Evolutionary conservation across 441 rosid genomes (phyloP), one percentile per base, ranked within the genome.

Genomic region (Pelargonium cotyledonis): DNA sequence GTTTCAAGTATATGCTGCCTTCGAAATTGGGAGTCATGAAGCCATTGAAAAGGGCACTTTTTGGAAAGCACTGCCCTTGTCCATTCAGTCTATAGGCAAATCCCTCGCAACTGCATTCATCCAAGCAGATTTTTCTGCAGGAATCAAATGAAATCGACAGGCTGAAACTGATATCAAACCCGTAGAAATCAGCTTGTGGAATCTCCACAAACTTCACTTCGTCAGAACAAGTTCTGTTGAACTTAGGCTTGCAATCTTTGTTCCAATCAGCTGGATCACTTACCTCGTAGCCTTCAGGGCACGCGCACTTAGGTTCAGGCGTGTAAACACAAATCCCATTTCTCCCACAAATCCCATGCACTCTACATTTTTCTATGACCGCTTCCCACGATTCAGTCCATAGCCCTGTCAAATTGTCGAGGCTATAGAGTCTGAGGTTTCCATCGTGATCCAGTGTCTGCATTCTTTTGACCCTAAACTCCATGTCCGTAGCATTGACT

Each of bases 321-420:
- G 76, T 47, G n/a, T 77, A 75, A 41, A 76, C 63, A 58, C 87
- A 83, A 6, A 83, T 71, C 65, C 81, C 84, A 58, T 85, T 80
- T 67, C 74, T 71, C 11, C 89, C 86, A 62, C 87, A 85, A 51
- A 78, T 43, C 6, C 89, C 86, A 62, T 85, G 86, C 12, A 83
- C 80, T 0, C 12, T 57, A 63, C 86, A 80, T 35, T 31, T 67
- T 57, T 71, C 46, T 5, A 0, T 6, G 75, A 78, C 2, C 3
- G 84, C 82, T 70, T 75, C 46, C 81, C 82, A 80, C 4, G 84
- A 62, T 1, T 70, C 49, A 10, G 16, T 19, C 85, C 85, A 80
- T 0, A 16, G 65, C 7, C 83, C 81, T 1, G 80, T 23, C 60
- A 0, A 23, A 4, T 57, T 63, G 4, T 74, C 26, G 6, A 79